Conservation (phyloP, 140 eudicot genomes). For the Cichorium intybus region DNA sequence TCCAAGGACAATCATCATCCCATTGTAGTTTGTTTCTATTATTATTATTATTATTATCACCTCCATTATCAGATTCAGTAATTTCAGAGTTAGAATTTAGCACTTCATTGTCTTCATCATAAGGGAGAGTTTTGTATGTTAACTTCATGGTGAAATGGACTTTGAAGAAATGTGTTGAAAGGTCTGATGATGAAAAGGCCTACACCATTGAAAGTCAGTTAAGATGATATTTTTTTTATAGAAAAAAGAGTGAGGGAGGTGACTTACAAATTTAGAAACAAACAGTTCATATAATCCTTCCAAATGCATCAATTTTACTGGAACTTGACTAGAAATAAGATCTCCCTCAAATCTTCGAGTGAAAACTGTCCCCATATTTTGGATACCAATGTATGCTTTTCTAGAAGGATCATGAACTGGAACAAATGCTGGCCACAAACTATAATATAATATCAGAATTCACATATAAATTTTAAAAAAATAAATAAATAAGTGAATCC, state of each 20-base stretch:
- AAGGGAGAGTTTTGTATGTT: slow-evolving; percentile 75
- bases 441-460: slow-evolving; percentile 33
- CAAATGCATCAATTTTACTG: slow-evolving; percentile 94
- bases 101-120: slow-evolving; percentile 62
- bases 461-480: not conserved
- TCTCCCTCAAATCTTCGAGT: slow-evolving; percentile 97
- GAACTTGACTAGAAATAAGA: slow-evolving; percentile 91
- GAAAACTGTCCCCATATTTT: slow-evolving; percentile 91
- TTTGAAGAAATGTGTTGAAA: slow-evolving; percentile 65
- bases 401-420: slow-evolving; percentile 94
- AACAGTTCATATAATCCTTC: slow-evolving; percentile 93
- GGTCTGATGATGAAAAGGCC: slow-evolving; percentile 83
- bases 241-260: not conserved
- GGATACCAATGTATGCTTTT: slow-evolving; percentile 92
- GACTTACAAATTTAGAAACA: slow-evolving; percentile 86
- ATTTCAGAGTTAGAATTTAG: slow-evolving; percentile 42
- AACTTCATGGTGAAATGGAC: slow-evolving; percentile 83
- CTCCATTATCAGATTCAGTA: slow-evolving; percentile 40
- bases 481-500: slow-evolving; percentile 5
- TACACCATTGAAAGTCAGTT: slow-evolving; percentile 23
- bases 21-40: slow-evolving; percentile 61
- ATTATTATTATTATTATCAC: no score
- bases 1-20: slow-evolving; percentile 97
- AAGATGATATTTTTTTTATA: not conserved
- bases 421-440: slow-evolving; percentile 99